phyloP scores from a whole-genome alignment of 257 asterid species.

The Forsythia suspensa region DNA sequence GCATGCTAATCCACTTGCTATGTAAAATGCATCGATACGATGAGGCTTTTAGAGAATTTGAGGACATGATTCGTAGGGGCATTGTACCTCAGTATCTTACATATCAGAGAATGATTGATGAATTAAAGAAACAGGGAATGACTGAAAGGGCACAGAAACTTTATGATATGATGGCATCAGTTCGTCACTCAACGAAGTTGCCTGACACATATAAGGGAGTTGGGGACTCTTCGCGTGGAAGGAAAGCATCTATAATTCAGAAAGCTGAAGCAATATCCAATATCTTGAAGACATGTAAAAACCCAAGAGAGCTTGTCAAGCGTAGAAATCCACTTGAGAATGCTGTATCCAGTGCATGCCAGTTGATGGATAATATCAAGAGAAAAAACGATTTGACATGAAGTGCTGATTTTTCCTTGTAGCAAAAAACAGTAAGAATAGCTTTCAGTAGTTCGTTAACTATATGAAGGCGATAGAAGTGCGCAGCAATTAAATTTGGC shows the following conservation, averaged over 20 bases:
- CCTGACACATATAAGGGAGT: slow-evolving; percentile 60
- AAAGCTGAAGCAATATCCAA: slow-evolving; percentile 73
- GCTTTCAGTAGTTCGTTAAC: neutral
- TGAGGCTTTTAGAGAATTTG: slow-evolving; percentile 63
- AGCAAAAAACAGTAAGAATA: neutral
- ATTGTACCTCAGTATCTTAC: slow-evolving; percentile 83
- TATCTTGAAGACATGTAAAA: slow-evolving; percentile 54
- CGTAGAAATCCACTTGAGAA: slow-evolving; percentile 36
- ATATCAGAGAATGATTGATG: slow-evolving; percentile 50
- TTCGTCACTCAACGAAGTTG: slow-evolving; percentile 68
- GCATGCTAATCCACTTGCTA: slow-evolving; percentile 73
- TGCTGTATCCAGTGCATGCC: slow-evolving; percentile 39
- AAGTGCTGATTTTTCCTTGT: neutral
- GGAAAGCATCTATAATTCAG: slow-evolving; percentile 47
- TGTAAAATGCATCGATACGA: slow-evolving; percentile 50
- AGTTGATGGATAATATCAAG: slow-evolving; percentile 34
- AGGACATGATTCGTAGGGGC: slow-evolving; percentile 82
- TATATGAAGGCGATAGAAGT: neutral
- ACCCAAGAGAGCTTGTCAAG: slow-evolving; percentile 54
- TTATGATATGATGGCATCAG: slow-evolving; percentile 55
- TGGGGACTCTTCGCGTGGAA: slow-evolving; percentile 37
- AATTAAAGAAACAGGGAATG: slow-evolving; percentile 62
- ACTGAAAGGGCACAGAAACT: slow-evolving; percentile 47
- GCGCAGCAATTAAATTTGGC: neutral
- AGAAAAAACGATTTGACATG: slow-evolving; percentile 23